These are phyloP conservation scores for Rhizopogon vesiculosus DNA, from an alignment of 768 basidiomycete species.

Conservation along the genomic window DNA sequence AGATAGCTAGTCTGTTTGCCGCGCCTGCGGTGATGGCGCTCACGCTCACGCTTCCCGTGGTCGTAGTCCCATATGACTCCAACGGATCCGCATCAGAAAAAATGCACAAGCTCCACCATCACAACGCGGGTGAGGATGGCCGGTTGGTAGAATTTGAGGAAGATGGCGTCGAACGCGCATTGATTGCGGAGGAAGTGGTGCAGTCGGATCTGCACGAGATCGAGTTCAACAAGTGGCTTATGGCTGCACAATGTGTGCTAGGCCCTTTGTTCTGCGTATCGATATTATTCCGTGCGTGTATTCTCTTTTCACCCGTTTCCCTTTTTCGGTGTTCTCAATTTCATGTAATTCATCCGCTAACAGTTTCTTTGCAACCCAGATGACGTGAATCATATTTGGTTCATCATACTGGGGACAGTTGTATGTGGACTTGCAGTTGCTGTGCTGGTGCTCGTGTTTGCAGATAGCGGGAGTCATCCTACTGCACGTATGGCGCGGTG, in stretches of 20 bases:
- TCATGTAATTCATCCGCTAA: neutral
- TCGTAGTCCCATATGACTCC: conserved; percentile 53
- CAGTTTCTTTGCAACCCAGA: conserved; percentile 27
- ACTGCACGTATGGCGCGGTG: conserved; percentile 67
- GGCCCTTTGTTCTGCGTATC: conserved; percentile 75
- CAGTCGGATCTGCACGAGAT: conserved; percentile 65
- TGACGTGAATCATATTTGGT: conserved; percentile 37
- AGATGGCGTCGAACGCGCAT: conserved; percentile 61
- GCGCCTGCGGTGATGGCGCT: conserved; percentile 82
- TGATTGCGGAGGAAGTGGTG: conserved; percentile 73
- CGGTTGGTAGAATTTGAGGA: conserved; percentile 70
- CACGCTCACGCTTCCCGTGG: conserved; percentile 89
- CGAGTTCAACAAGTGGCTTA: conserved; percentile 76
- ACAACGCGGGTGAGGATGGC: conserved; percentile 30
- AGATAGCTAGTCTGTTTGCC: conserved; percentile 73
- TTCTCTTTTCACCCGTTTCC: neutral
- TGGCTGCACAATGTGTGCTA: conserved; percentile 75
- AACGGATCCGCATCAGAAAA: conserved; percentile 18
- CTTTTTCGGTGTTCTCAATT: neutral
- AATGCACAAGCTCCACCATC: conserved; percentile 10
- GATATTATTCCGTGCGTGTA: conserved; percentile 71
- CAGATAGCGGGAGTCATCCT: conserved; percentile 52
- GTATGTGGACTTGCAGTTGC: conserved; percentile 52
- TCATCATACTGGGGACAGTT: conserved; percentile 51
- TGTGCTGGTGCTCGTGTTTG: conserved; percentile 54